A percentile compares a stretch with the other conserved stretches of the same genome.
These are phyloP conservation scores for Thraustotheca clavata DNA, from an alignment of 352 stramenopile genomes.

Conservation along the genomic window DNA sequence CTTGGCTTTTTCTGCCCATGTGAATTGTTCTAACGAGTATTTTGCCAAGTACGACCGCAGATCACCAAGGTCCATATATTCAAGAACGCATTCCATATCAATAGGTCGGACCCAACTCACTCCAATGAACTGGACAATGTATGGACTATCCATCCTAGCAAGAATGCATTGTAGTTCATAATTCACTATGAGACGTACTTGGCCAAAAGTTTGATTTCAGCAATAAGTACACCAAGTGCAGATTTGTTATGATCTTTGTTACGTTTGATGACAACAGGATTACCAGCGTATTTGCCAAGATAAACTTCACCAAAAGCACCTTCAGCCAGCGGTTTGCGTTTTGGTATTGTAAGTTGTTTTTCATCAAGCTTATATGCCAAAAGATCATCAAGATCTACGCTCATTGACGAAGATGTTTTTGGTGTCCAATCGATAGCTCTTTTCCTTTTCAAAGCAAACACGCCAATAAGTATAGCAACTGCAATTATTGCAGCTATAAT, in stretches of 20 bases:
- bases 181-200: neutral
- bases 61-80: too few species aligned
- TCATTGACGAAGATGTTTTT: neutral
- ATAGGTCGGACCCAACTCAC: too few species aligned
- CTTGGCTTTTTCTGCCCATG: too few species aligned
- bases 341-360: neutral
- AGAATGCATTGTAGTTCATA: neutral
- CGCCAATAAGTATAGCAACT: too few species aligned
- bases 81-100: too few species aligned
- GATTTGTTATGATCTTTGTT: neutral
- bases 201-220: neutral
- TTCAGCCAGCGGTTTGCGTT: neutral
- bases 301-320: neutral
- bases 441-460: neutral
- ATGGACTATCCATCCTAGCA: too few species aligned
- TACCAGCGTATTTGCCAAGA: neutral
- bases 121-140: too few species aligned
- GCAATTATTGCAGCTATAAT: neutral
- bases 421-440: neutral
- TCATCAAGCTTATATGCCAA: neutral
- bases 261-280: neutral
- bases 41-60: too few species aligned
- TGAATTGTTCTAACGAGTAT: too few species aligned
- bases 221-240: neutral
- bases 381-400: too few species aligned